phyloP scores from a whole-genome alignment of 2,329 filamentous ascomycete species.

The Monosporascus sp. region DNA sequence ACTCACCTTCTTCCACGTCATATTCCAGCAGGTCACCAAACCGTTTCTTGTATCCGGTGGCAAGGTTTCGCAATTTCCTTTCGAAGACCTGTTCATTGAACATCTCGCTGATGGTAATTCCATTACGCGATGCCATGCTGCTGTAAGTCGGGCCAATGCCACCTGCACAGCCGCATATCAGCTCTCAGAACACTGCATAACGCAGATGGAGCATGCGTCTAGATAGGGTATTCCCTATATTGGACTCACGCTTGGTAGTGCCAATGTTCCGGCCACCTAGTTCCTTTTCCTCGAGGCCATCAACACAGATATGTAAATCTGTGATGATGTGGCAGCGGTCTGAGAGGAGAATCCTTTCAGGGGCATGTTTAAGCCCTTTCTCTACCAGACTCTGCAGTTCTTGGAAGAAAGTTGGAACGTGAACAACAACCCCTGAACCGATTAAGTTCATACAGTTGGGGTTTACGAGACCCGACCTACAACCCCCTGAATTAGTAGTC shows the following conservation, averaged over 20 bases:
- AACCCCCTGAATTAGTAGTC: neutral
- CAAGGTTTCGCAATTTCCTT: conserved; percentile 56
- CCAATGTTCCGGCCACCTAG: conserved; percentile 36
- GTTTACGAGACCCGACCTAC: conserved; percentile 61
- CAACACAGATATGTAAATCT: conserved; percentile 58
- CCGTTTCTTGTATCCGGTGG: conserved; percentile 54
- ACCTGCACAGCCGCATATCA: conserved; percentile 4
- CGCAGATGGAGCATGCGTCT: neutral
- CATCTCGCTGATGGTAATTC: conserved; percentile 61
- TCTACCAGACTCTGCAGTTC: conserved; percentile 56
- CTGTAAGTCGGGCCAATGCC: conserved; percentile 38
- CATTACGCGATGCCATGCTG: conserved; percentile 59
- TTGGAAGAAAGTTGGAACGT: conserved; percentile 56
- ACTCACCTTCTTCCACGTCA: conserved; percentile 60
- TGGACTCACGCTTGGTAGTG: conserved; percentile 29
- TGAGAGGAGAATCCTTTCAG: conserved; percentile 55
- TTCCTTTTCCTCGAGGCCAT: conserved; percentile 59
- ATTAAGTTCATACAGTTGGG: conserved; percentile 67
- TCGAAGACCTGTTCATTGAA: conserved; percentile 64
- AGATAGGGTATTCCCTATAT: neutral
- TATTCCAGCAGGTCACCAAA: conserved; percentile 52
- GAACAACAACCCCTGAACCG: conserved; percentile 53
- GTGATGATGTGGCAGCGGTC: conserved; percentile 59
- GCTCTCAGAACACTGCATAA: neutral
- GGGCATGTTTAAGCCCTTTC: conserved; percentile 51